Percentiles rank a stretch among this genome's conserved stretches.
Conservation (phyloP, 768 basidiomycete genomes). For the Boletus rubroflammeus region DNA sequence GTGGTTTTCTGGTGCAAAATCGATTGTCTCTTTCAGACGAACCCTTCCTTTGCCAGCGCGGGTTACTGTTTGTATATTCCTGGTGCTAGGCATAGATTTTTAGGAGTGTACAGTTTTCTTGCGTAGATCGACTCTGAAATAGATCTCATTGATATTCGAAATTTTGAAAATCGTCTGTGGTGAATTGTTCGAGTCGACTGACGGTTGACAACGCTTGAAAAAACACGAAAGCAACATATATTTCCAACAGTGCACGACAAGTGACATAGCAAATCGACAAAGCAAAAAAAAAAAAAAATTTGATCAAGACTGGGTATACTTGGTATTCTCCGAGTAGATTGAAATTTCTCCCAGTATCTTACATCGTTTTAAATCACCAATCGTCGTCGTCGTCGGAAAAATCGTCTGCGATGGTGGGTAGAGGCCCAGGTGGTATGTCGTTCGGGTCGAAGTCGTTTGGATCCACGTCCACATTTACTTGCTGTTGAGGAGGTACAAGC, state of each 20-base stretch:
- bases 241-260: background rate
- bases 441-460: slow-evolving; percentile 15
- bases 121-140: background rate
- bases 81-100: slow-evolving; percentile 5
- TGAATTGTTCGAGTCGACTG: background rate
- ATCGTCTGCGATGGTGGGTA: slow-evolving; percentile 15
- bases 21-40: slow-evolving; percentile 5
- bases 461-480: background rate
- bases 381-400: slow-evolving; percentile 31
- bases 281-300: background rate
- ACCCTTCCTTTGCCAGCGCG: slow-evolving; percentile 8
- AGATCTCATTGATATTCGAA: background rate
- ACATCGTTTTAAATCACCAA: slow-evolving; percentile 13
- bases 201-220: background rate
- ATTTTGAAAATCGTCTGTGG: background rate
- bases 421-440: slow-evolving; percentile 4
- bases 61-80: background rate
- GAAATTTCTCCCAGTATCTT: background rate
- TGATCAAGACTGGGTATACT: no score
- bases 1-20: slow-evolving; percentile 30
- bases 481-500: slow-evolving; percentile 9
- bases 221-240: background rate
- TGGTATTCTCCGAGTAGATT: no score
- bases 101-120: slow-evolving; percentile 12
- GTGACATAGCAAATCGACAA: background rate